Base-by-base conservation (phyloP, 768 basidiomycete species). In the Mycena polygramma region DNA sequence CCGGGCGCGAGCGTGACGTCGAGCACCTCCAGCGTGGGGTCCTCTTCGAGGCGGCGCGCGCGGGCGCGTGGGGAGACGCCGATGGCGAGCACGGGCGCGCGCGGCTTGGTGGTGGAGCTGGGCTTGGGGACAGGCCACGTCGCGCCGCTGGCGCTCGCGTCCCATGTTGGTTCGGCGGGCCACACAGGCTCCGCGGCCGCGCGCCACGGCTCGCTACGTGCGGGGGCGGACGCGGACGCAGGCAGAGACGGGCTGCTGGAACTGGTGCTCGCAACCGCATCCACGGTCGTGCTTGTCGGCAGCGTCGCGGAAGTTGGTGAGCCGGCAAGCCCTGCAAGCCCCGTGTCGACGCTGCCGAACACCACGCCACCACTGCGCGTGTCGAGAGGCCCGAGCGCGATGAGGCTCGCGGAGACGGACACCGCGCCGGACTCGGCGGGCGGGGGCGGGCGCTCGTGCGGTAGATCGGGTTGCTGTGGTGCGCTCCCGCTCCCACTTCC, bases 51-150 rank as follows among this genome's bases (percentile, higher is more conserved):
- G n/a, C 65, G 66, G 1, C 24, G 49, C 20, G 41, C 66, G 17
- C 69, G 69, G 26, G 72, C 52, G 7, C 61, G 57, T 14, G 69
- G 72, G 4, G 69, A 70, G 20, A 73, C 72, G 14, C 72, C 72
- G 48, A 73, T 73, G 24, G 72, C 59, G 35, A 73, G 55, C 26
- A 69, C 30, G 2, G 54, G 46, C 46, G 57, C 41, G 26, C 49
- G 39, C 4, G 39, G 19, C 26, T n/a, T 51, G 11, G 30, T n/a
- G 35, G 3, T 20, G n/a, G 35, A 11, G 49, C 15, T 53, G 49
- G 52, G 13, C 7, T 41, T 20, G 7, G 63, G 11, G 30, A 45
- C 22, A 5, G 45, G 24, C 49, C 20, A 41, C 39, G 41, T 49
- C 19, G 48, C 26, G 13, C 35, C n/a, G 46, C 19, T 37, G 19